A percentile compares a stretch with the other conserved stretches of the same genome.
Evolutionary conservation across 768 basidiomycete genomes (phyloP).

Genomic region (Ephemerocybe angulata): DNA sequence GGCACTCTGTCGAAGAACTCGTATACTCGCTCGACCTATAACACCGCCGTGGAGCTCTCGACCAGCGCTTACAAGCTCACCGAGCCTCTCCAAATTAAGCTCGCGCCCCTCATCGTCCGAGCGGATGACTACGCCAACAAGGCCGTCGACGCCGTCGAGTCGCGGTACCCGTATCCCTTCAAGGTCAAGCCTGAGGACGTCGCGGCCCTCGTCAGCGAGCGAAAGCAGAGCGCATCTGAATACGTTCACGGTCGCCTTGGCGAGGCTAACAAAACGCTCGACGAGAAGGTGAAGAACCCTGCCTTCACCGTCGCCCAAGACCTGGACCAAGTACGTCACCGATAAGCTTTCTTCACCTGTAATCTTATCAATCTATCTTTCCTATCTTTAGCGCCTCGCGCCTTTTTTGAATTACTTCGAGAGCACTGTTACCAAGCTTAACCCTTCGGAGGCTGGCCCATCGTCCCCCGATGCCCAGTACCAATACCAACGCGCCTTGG

Average conservation of each 20-base stretch:
- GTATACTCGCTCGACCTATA: conserved; percentile 63
- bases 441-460: conserved; percentile 44
- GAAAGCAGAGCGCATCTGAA: conserved; percentile 50
- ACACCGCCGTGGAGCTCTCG: conserved; percentile 60
- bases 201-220: conserved; percentile 52
- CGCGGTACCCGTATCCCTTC: conserved; percentile 75
- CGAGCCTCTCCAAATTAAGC: conserved; percentile 59
- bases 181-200: conserved; percentile 71
- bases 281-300: conserved; percentile 61
- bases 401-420: too few relatives aligned
- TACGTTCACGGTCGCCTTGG: conserved; percentile 33
- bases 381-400: conserved; percentile 55
- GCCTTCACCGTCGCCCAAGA: conserved; percentile 60
- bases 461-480: conserved; percentile 56
- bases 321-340: conserved; percentile 61
- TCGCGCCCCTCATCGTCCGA: conserved; percentile 62
- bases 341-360: too few relatives aligned
- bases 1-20: conserved; percentile 54
- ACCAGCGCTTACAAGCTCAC: conserved; percentile 56
- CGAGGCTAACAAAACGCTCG: conserved; percentile 57
- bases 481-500: conserved; percentile 74
- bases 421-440: conserved; percentile 46
- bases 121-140: conserved; percentile 70
- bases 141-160: conserved; percentile 70
- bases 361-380: too few relatives aligned